These are phyloP conservation scores for Teratosphaeria destructans DNA, from an alignment of 2,329 filamentous ascomycete species.

Conservation along the genomic window DNA sequence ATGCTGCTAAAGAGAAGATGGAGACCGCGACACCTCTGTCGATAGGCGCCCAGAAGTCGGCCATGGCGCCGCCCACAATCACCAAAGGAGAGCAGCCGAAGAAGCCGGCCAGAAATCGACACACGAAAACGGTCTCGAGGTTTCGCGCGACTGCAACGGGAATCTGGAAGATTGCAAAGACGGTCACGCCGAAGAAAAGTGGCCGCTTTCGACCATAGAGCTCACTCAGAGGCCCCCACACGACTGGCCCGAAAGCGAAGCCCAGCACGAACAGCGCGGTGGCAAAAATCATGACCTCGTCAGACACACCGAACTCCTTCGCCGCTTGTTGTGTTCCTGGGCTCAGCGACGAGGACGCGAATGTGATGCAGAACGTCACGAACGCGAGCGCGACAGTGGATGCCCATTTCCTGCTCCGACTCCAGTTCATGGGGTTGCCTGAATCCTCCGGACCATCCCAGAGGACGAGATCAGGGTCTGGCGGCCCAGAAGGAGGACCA, in stretches of 20 bases:
- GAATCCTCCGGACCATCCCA: slow-evolving; percentile 12
- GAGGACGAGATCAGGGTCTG: slow-evolving; percentile 4
- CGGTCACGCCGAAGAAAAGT: not conserved
- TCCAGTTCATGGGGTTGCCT: slow-evolving; percentile 21
- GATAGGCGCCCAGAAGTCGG: not conserved
- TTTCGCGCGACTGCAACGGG: not conserved
- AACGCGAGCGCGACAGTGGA: not conserved
- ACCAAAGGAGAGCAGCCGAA: not conserved
- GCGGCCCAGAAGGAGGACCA: not conserved
- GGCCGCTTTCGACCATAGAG: not conserved
- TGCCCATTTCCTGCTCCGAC: not conserved
- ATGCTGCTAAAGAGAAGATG: not conserved
- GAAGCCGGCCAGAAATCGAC: not conserved
- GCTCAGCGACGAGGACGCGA: slow-evolving; percentile 37
- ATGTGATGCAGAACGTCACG: slow-evolving; percentile 30
- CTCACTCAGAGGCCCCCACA: slow-evolving; percentile 16
- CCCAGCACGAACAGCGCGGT: slow-evolving; percentile 28
- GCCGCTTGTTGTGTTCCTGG: slow-evolving; percentile 32
- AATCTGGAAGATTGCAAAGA: not conserved
- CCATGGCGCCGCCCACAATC: not conserved
- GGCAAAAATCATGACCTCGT: slow-evolving; percentile 40
- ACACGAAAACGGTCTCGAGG: not conserved
- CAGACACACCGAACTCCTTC: slow-evolving; percentile 34
- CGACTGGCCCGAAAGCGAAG: slow-evolving; percentile 27
- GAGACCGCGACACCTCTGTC: slow-evolving; percentile 1